Base-by-base conservation (phyloP, 1,284 basidiomycete genomes). In the Boletellus sp. region DNA sequence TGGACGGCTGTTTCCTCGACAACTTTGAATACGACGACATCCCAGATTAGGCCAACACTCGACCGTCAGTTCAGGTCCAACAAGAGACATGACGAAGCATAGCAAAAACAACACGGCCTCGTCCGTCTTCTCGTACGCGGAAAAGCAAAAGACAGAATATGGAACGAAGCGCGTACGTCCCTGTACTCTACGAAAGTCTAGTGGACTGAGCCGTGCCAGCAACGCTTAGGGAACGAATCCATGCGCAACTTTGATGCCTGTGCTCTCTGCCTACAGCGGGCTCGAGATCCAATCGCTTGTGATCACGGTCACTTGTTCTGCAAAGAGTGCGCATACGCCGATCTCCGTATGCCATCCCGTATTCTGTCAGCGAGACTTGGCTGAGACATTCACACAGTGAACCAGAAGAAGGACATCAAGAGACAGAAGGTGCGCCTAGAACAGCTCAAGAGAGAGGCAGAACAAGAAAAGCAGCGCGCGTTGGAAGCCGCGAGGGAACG, bases 351-450 rank as follows among this genome's bases (percentile, higher is more conserved):
- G 85, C 71, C 32, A 33, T 46, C 18, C 41, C 30, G 18, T 52
- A 6, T 32, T 47, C n/a, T 15, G 30, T 13, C 18, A 38, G 33
- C 24, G n/a, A 33, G 42, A 32, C 2, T 42, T 28, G 22, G 26
- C 44, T 55, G n/a, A 59, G 49, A 35, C 39, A 52, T 53, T 38
- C 50, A 22, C 62, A 90, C 62, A 90, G 85, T 94, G 55, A 76
- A 79, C n/a, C 94, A 97, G 74, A 92, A 93, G 70, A 88, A 86
- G 54, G 87, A 91, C 55, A 93, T 96, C 58, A 93, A 93, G 68
- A 76, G 80, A 18, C 91, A 94, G 69, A 90, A 92, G 64, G 80
- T 79, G 15, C 81, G 83, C 47, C 71, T 97, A 33, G 87, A 88
- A 51, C 73, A 76, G 0, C 73, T 93, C 66, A 86, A 83, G 65